These are phyloP conservation scores for Arabis alpina DNA, from an alignment of 345 rosid genomes.

Conservation along the genomic window DNA sequence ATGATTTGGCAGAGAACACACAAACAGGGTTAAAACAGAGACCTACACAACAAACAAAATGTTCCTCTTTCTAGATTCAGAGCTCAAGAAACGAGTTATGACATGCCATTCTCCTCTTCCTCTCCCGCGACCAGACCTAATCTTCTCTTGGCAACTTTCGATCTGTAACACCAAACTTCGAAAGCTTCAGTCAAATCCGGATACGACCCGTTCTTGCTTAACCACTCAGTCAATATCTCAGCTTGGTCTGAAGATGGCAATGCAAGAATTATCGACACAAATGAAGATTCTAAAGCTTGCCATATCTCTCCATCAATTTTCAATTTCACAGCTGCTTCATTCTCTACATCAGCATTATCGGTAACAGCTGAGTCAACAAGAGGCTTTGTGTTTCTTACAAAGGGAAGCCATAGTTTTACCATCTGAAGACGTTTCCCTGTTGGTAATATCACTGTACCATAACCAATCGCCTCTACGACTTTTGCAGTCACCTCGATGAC, in stretches of 20 bases:
- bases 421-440: conserved; percentile 63
- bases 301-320: conserved; percentile 75
- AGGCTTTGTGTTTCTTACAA: conserved; percentile 70
- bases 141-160: conserved; percentile 79
- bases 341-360: conserved; percentile 38
- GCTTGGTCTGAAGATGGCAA: conserved; percentile 86
- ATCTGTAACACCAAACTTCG: conserved; percentile 87
- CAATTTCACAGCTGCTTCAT: conserved; percentile 34
- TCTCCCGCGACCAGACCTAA: conserved; percentile 47
- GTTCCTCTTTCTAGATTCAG: conserved; percentile 19
- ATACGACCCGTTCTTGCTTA: conserved; percentile 60
- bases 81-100: conserved; percentile 23
- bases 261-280: conserved; percentile 71
- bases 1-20: conserved; percentile 11
- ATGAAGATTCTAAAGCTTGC: conserved; percentile 78
- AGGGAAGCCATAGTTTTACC: conserved; percentile 89
- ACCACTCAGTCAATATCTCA: conserved; percentile 83
- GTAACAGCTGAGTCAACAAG: conserved; percentile 50
- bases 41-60: conserved; percentile 10
- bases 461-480: conserved; percentile 78
- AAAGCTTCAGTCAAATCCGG: conserved; percentile 93
- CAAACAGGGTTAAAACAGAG: conserved; percentile 3
- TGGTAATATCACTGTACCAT: conserved; percentile 74
- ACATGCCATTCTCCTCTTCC: conserved; percentile 39
- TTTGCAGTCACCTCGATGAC: conserved; percentile 69